Evolutionary conservation across 495 filamentous ascomycete species (phyloP).

Genomic region (Penicillium angulare): DNA sequence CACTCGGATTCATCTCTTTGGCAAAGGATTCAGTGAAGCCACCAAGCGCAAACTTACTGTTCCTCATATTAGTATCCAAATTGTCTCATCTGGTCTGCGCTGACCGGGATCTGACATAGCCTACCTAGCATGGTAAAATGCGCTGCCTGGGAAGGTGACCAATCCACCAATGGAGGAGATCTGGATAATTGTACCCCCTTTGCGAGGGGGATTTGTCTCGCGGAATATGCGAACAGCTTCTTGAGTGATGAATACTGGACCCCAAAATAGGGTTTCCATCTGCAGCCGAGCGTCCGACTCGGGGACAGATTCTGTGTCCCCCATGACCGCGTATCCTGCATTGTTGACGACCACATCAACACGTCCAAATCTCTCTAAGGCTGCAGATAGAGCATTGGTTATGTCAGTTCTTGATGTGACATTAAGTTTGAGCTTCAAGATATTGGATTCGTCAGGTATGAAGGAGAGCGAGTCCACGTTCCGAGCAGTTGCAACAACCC

Average conservation of each 20-base stretch:
- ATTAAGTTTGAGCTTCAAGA: conserved; percentile 36
- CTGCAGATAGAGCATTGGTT: conserved; percentile 30
- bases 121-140: conserved; percentile 49
- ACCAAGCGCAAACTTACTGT: conserved; percentile 51
- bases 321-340: conserved; percentile 35
- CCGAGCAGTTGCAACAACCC: conserved; percentile 48
- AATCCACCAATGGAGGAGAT: conserved; percentile 52
- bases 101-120: no score
- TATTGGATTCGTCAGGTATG: conserved; percentile 28
- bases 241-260: conserved; percentile 43
- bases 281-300: conserved; percentile 37
- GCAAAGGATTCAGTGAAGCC: conserved; percentile 53
- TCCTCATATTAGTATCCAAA: no score
- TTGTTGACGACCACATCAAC: conserved; percentile 35
- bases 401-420: conserved; percentile 9
- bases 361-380: conserved; percentile 23
- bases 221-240: conserved; percentile 47
- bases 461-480: conserved; percentile 31
- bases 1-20: conserved; percentile 44
- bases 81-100: no score
- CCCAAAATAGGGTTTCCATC: conserved; percentile 57
- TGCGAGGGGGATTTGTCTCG: conserved; percentile 20
- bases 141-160: conserved; percentile 36
- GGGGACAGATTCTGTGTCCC: conserved; percentile 45
- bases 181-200: conserved; percentile 52